Evolutionary conservation across 2,329 filamentous ascomycete genomes (phyloP).

Genomic region (Dichotomopilus funicola): DNA sequence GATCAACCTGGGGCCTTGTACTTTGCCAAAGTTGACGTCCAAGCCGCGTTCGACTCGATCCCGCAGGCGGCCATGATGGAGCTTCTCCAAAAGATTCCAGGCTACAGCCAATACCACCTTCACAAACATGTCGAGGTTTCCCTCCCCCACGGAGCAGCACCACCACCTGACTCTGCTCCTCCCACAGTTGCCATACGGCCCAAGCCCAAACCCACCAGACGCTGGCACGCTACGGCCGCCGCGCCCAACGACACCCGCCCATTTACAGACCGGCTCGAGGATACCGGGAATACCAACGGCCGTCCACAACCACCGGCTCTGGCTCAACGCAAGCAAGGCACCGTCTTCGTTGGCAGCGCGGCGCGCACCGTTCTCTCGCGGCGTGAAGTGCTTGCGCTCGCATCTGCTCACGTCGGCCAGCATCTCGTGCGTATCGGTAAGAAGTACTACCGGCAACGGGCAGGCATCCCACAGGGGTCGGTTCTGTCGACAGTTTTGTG

Average conservation of each 20-base stretch:
- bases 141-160: slow-evolving; percentile 27
- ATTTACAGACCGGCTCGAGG: slow-evolving; percentile 42
- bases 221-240: slow-evolving; percentile 49
- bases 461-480: slow-evolving; percentile 89
- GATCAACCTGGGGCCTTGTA: slow-evolving; percentile 49
- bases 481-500: slow-evolving; percentile 80
- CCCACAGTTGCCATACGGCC: background rate
- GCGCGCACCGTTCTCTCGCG: slow-evolving; percentile 51
- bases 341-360: slow-evolving; percentile 69
- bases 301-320: slow-evolving; percentile 24
- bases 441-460: slow-evolving; percentile 78
- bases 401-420: slow-evolving; percentile 71
- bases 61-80: slow-evolving; percentile 69
- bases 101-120: slow-evolving; percentile 59
- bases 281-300: slow-evolving; percentile 5
- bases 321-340: slow-evolving; percentile 48
- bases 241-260: slow-evolving; percentile 35
- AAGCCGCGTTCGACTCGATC: slow-evolving; percentile 91
- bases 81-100: slow-evolving; percentile 54
- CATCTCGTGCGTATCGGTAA: slow-evolving; percentile 88
- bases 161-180: background rate
- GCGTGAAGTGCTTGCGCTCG: slow-evolving; percentile 57
- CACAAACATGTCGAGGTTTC: slow-evolving; percentile 69
- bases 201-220: slow-evolving; percentile 34
- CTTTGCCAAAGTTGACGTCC: slow-evolving; percentile 89